Conservation (phyloP, 2,329 filamentous ascomycete species). For the Aspergillus neotritici region DNA sequence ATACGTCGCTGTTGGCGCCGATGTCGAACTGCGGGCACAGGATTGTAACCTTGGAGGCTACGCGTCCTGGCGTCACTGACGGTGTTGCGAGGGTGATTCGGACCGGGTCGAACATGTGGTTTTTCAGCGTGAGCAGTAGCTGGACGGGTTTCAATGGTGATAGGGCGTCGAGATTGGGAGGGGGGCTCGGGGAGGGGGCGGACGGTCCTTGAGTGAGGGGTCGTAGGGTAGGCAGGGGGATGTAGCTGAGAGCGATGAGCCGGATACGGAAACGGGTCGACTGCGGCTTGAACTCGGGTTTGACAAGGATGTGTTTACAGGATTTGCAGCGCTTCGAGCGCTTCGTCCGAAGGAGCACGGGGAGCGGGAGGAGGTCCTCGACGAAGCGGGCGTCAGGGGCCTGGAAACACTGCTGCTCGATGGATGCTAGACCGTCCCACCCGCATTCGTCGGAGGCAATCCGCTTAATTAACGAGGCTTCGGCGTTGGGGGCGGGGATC, state of each 20-base stretch:
- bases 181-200: conserved; percentile 20
- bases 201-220: conserved; percentile 50
- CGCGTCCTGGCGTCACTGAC: conserved; percentile 67
- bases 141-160: conserved; percentile 55
- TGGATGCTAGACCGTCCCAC: conserved; percentile 58
- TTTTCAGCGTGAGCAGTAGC: conserved; percentile 83
- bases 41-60: conserved; percentile 77
- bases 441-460: conserved; percentile 50
- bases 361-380: conserved; percentile 71
- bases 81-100: conserved; percentile 84
- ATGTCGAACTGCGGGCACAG: conserved; percentile 92
- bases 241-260: conserved; percentile 79
- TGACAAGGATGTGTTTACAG: conserved; percentile 91
- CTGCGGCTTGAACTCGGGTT: conserved; percentile 84
- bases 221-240: conserved; percentile 67
- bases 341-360: conserved; percentile 80
- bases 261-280: conserved; percentile 90
- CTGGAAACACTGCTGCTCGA: conserved; percentile 49
- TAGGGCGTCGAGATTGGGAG: conserved; percentile 43
- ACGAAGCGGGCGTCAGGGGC: conserved; percentile 55
- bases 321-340: conserved; percentile 87
- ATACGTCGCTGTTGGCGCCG: conserved; percentile 86
- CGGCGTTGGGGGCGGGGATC: conserved; percentile 53
- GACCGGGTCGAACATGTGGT: conserved; percentile 88
- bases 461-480: conserved; percentile 56